Percentiles rank a stretch among this genome's conserved stretches.
Evolutionary conservation across 148 eudicot genomes (phyloP).

Genomic region (Simmondsia chinensis): DNA sequence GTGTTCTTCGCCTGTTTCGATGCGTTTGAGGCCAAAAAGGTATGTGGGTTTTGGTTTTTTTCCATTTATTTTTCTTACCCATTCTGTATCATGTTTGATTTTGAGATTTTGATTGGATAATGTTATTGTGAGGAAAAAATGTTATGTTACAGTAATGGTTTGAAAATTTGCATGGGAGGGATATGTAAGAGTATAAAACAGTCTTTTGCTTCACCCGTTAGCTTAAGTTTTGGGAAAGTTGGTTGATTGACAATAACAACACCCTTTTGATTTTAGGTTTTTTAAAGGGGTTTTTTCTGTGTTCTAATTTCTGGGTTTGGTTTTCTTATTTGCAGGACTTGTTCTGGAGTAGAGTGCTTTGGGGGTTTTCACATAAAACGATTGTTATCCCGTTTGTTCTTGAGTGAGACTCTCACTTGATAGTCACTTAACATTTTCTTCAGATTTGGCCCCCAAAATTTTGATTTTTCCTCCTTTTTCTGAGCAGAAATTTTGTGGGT

Average conservation of each 20-base stretch:
- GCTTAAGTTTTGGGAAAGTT: too few relatives aligned
- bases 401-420: slow-evolving; percentile 47
- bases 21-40: slow-evolving; percentile 97
- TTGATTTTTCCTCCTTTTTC: too few relatives aligned
- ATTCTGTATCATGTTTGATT: background rate
- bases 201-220: too few relatives aligned
- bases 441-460: slow-evolving; percentile 1
- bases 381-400: slow-evolving; percentile 33
- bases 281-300: too few relatives aligned
- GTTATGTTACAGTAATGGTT: too few relatives aligned
- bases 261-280: too few relatives aligned
- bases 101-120: background rate
- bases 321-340: slow-evolving; percentile 22
- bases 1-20: slow-evolving; percentile 49
- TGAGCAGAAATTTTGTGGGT: slow-evolving; percentile 1
- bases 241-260: too few relatives aligned
- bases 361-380: slow-evolving; percentile 77
- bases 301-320: slow-evolving; percentile 1
- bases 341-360: slow-evolving; percentile 78
- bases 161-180: too few relatives aligned
- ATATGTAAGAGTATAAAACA: too few relatives aligned
- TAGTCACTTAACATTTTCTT: too few relatives aligned
- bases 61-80: slow-evolving; percentile 9
- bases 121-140: too few relatives aligned
- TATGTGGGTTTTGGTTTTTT: slow-evolving; percentile 14